Base-by-base conservation (phyloP, 2,329 filamentous ascomycete species). In the Teratosphaeria gauchensis region DNA sequence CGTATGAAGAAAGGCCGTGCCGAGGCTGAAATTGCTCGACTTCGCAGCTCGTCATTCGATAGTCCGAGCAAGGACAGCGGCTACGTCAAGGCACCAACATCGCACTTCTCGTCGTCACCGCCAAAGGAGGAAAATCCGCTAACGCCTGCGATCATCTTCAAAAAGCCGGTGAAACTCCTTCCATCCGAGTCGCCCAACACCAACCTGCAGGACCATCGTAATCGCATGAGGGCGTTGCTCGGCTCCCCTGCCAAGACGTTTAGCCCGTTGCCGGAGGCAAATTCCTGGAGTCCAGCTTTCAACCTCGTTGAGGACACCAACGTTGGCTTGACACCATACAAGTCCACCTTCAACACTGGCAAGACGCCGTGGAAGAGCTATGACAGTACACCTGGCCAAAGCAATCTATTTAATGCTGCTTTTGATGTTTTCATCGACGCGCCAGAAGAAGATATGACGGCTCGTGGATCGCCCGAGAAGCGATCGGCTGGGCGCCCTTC, bases 1-100 rank as follows among this genome's bases (percentile, higher is more conserved):
- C 61, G 59, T 12, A 61, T 57, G 32, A 63, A 92, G 77, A 87
- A 90, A 61, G 92, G 92, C 32, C 88, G 92, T 61, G 94, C 94
- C 16, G 94, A 97, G 73, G 92, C 95, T 68, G 94, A 96, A 74
- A 96, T 99, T 77, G 89, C 89, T 53, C 89, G 92, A 48, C 87
- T 97, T 57, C 88, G 94, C 64, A 89, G 89, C 62, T 96, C 92
- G 1, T 96, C 91, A 1, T 92, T 92, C 68, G 92, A 96, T 68
- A 97, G 92, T 69, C 94, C 94, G 4, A 89, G 85, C 55, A 91
- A 90, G 75, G 66, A 70, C 51, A 80, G 82, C 12, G 77, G 77
- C 58, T 76, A 79, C 61, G 78, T 79, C 38, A 80, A 82, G 53
- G 69, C 73, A 9, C 64, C 59, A 51, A 64, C 67, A 24, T 64